Percentiles rank a stretch among this genome's conserved stretches.
phyloP scores from a whole-genome alignment of 129 eudicot genomes.

The Pseudognaphalium luteoalbum region DNA sequence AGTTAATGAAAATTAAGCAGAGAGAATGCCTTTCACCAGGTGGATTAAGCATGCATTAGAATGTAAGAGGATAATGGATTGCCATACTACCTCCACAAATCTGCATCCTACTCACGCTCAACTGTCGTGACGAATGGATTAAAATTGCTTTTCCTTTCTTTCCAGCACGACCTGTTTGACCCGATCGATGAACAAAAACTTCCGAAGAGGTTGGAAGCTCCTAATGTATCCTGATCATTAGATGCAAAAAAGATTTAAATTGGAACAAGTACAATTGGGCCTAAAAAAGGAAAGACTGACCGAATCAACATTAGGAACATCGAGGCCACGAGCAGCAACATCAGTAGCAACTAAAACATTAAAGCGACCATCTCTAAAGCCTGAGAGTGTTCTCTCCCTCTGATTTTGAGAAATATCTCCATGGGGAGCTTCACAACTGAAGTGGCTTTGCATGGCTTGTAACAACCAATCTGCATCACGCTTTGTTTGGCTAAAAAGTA shows the following conservation, averaged over 20 bases:
- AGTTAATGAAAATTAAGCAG: background rate
- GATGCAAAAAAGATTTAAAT: background rate
- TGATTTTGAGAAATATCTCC: slow-evolving; percentile 90
- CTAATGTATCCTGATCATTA: slow-evolving; percentile 60
- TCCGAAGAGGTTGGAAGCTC: slow-evolving; percentile 82
- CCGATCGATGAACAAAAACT: slow-evolving; percentile 87
- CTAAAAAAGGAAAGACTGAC: slow-evolving; percentile 39
- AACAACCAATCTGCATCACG: slow-evolving; percentile 90
- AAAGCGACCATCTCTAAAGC: slow-evolving; percentile 74
- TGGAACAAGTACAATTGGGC: background rate
- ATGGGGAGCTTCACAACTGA: slow-evolving; percentile 77
- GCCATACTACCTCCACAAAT: slow-evolving; percentile 63
- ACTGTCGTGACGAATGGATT: slow-evolving; percentile 57
- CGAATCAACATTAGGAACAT: slow-evolving; percentile 95
- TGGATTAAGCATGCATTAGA: background rate
- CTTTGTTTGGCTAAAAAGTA: slow-evolving; percentile 87
- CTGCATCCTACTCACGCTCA: slow-evolving; percentile 82
- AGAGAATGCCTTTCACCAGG: background rate
- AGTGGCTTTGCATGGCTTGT: slow-evolving; percentile 52
- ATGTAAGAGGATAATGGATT: background rate
- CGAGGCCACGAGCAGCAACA: slow-evolving; percentile 99
- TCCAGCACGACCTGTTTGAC: slow-evolving; percentile 97
- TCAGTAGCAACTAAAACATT: slow-evolving; percentile 87
- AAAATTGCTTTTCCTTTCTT: slow-evolving; percentile 88
- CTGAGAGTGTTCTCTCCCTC: slow-evolving; percentile 86